Base-by-base conservation (phyloP, 78 protist genomes). In the Bodo saltans region DNA sequence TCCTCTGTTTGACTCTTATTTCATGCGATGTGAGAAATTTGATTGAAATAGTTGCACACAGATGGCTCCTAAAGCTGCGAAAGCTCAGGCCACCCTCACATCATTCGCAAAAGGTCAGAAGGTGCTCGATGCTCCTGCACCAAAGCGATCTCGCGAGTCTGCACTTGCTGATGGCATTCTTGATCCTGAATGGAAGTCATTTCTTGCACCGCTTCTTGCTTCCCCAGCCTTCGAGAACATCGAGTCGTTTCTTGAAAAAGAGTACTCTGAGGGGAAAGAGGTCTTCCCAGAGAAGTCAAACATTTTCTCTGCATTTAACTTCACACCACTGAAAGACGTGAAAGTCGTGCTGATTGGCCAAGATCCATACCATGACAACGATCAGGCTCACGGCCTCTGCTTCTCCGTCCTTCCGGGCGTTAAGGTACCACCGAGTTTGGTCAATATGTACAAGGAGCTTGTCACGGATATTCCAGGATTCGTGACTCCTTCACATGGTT, bases 381-480 rank as follows among this genome's bases (percentile, higher is more conserved):
- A 90, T 33, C 97, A 94, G 70, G 97, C 96, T 0, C 93, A 95
- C 60, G 97, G 97, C 1, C 83, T 95, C 2, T 76, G 90, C 70
- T 95, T 94, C 69, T 86, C 93, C 11, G 96, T 95, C 17, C 68
- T 27, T 12, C 70, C 38, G 3, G 90, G 93, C 28, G 76, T 84
- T 38, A 3, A 52, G 0, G 11, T 27, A 17, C 95, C 95, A 34
- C 93, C 93, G 28, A 34, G 79, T 0, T 68, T 93, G 3, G 67
- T 11, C 34, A 94, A 94, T 76, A 94, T 94, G 4, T 93, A 53
- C 72, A 84, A 74, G 21, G 97, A 94, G 80, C 72, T 92, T 1
- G 47, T 39, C 37, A 38, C 3, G 40, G 92, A 93, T 70, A 2
- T 74, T 21, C 73, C 73, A 25, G 85, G 83, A 3, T 91, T 85